Conservation (phyloP, 2,329 filamentous ascomycete genomes). For the Paecilomyces formosus region DNA sequence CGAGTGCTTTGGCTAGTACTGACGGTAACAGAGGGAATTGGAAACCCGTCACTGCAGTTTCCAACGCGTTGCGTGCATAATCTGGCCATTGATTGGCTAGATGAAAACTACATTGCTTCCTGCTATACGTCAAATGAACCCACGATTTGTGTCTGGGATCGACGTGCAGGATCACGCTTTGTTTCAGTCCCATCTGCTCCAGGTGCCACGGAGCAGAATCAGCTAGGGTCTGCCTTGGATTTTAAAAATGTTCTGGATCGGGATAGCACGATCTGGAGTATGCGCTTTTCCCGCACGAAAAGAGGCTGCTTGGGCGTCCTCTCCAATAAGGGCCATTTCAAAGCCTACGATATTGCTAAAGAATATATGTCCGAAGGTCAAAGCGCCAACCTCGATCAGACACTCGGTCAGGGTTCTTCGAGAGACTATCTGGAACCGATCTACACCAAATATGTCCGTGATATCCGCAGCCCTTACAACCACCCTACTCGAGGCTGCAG, state of each 20-base stretch:
- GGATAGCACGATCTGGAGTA: constrained; percentile 52
- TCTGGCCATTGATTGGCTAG: constrained; percentile 55
- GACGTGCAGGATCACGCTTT: constrained; percentile 40
- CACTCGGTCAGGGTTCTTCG: constrained; percentile 32
- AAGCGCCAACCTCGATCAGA: constrained; percentile 30
- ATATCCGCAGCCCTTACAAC: constrained; percentile 39
- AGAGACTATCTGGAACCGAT: constrained; percentile 36
- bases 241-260: constrained; percentile 48
- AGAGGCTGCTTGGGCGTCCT: constrained; percentile 52
- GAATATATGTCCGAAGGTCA: constrained; percentile 38
- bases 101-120: constrained; percentile 59
- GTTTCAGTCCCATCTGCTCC: constrained; percentile 27
- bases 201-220: constrained; percentile 21
- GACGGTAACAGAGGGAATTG: constrained; percentile 21
- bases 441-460: constrained; percentile 39
- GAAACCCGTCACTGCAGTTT: constrained; percentile 39
- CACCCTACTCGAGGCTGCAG: constrained; percentile 35
- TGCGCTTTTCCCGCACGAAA: constrained; percentile 53
- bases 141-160: constrained; percentile 57
- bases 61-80: constrained; percentile 57
- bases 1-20: not conserved
- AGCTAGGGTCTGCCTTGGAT: constrained; percentile 49
- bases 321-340: constrained; percentile 53
- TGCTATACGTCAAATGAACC: constrained; percentile 48
- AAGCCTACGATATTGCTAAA: constrained; percentile 48